Conservation (phyloP, 1,139 yeast genomes). For the Kodamaea sp. region DNA sequence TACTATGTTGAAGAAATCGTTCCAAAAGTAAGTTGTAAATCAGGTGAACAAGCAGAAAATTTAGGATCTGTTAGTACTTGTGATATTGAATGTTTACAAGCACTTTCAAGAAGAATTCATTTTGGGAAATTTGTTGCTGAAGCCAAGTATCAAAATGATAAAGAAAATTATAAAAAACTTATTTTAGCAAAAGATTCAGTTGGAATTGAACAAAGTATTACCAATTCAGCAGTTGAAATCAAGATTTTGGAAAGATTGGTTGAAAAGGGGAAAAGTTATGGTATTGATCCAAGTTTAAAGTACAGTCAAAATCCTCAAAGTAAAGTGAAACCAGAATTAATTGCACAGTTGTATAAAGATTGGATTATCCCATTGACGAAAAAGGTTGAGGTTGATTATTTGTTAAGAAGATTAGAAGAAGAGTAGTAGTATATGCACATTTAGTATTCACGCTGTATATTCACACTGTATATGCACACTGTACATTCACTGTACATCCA, state of each 20-base stretch:
- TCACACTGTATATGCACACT: no score
- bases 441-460: no score
- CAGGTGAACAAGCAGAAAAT: conserved; percentile 81
- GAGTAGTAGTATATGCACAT: conserved; percentile 29
- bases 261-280: conserved; percentile 80
- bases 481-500: no score
- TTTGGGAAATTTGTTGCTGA: conserved; percentile 98
- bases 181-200: conserved; percentile 62
- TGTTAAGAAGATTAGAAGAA: conserved; percentile 77
- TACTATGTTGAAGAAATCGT: conserved; percentile 69
- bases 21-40: conserved; percentile 64
- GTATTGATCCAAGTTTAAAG: conserved; percentile 78
- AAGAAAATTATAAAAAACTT: conserved; percentile 57
- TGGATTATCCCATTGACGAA: conserved; percentile 91
- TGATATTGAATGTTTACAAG: conserved; percentile 84
- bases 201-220: conserved; percentile 78
- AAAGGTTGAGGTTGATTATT: conserved; percentile 88
- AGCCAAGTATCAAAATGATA: conserved; percentile 75
- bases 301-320: conserved; percentile 67
- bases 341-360: conserved; percentile 80
- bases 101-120: conserved; percentile 90
- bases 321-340: conserved; percentile 74
- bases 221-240: conserved; percentile 82
- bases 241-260: conserved; percentile 74
- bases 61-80: conserved; percentile 81